Conservation (phyloP, 495 filamentous ascomycete species). For the Acidiella bohemica region DNA sequence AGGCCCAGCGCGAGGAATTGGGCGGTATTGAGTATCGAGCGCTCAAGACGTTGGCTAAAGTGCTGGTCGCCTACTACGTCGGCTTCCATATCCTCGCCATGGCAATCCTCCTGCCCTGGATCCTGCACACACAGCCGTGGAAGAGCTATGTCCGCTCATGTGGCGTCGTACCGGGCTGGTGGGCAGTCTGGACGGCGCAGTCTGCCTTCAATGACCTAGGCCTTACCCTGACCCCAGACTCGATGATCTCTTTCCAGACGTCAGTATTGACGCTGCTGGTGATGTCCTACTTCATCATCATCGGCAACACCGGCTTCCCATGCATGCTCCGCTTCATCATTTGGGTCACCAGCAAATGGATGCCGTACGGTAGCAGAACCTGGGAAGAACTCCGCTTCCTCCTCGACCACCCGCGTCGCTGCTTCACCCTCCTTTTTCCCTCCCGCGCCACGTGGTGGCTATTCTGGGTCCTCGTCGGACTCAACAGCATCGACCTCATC, state of each 20-base stretch:
- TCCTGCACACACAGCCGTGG: constrained; percentile 36
- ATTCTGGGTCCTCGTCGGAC: constrained; percentile 64
- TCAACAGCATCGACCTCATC: constrained; percentile 74
- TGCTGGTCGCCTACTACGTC: constrained; percentile 65
- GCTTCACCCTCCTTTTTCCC: constrained; percentile 88
- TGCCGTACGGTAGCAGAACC: constrained; percentile 45
- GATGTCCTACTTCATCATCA: constrained; percentile 68
- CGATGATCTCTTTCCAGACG: constrained; percentile 72
- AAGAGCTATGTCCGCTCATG: constrained; percentile 43
- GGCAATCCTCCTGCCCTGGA: constrained; percentile 65
- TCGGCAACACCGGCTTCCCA: constrained; percentile 90
- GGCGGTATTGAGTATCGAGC: constrained; percentile 91
- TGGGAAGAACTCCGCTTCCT: constrained; percentile 86
- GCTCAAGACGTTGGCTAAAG: constrained; percentile 66
- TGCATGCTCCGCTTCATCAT: constrained; percentile 85
- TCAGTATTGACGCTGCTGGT: constrained; percentile 62
- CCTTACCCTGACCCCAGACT: constrained; percentile 79
- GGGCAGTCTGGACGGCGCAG: constrained; percentile 74
- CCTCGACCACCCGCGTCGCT: constrained; percentile 84
- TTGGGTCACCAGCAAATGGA: constrained; percentile 52
- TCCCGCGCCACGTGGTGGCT: constrained; percentile 91
- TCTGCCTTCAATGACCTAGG: constrained; percentile 79
- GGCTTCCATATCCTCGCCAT: constrained; percentile 63
- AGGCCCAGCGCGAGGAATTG: constrained; percentile 83
- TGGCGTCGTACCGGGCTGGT: constrained; percentile 64